Conservation (phyloP, 31 red algal genomes). For the Porphyra umbilicalis region DNA sequence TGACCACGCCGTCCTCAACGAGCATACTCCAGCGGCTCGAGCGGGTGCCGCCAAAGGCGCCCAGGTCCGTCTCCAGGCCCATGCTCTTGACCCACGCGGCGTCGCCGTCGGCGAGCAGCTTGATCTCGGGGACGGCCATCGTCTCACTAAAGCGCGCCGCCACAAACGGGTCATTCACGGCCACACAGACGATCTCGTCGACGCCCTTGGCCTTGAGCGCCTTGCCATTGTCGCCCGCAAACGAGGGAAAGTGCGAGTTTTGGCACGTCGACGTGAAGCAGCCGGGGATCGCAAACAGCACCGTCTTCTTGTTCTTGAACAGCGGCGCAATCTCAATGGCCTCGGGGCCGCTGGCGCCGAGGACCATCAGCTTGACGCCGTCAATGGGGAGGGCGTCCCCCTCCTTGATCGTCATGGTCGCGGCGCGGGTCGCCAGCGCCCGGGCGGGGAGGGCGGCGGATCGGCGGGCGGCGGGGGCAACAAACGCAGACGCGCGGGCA, state of each 20-base stretch:
- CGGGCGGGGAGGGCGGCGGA: background rate
- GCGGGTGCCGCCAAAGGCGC: slow-evolving; percentile 41
- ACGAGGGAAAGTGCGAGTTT: slow-evolving; percentile 20
- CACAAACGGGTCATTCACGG: slow-evolving; percentile 65
- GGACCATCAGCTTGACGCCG: slow-evolving; percentile 2
- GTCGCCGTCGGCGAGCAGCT: slow-evolving; percentile 28
- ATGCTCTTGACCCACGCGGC: slow-evolving; percentile 26
- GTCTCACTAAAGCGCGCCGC: slow-evolving; percentile 39
- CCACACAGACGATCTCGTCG: slow-evolving; percentile 35
- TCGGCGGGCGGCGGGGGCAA: background rate
- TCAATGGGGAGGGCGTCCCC: slow-evolving; percentile 13
- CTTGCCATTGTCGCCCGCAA: slow-evolving; percentile 6
- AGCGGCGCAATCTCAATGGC: background rate
- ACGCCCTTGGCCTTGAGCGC: slow-evolving; percentile 20
- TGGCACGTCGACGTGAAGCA: slow-evolving; percentile 65
- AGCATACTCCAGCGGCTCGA: slow-evolving; percentile 31
- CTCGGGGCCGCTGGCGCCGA: background rate
- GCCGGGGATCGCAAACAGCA: slow-evolving; percentile 52
- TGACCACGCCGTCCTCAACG: slow-evolving; percentile 29
- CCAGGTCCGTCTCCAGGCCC: slow-evolving; percentile 29
- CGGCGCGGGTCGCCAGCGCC: background rate
- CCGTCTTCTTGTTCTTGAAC: slow-evolving; percentile 42
- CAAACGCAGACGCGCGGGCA: background rate
- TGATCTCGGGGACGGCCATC: slow-evolving; percentile 4
- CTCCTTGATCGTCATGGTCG: slow-evolving; percentile 8